Conservation (phyloP, 2,329 filamentous ascomycete genomes). For the Penicillium polonicum region DNA sequence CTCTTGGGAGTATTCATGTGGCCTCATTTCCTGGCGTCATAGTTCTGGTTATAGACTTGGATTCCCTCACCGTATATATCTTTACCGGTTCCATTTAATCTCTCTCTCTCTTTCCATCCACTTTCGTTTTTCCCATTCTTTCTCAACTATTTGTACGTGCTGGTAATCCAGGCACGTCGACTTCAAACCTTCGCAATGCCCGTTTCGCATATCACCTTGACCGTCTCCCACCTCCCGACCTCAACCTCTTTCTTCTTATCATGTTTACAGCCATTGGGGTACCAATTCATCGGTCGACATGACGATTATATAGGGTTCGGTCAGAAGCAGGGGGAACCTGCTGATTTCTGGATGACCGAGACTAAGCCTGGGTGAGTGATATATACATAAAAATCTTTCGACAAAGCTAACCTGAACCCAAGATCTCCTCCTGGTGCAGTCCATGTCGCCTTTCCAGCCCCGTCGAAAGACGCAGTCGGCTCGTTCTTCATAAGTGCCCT, state of each 20-base stretch:
- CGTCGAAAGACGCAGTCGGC: conserved; percentile 63
- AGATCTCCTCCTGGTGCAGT: conserved; percentile 54
- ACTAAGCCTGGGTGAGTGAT: conserved; percentile 57
- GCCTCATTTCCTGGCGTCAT: conserved; percentile 19
- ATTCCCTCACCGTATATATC: conserved; percentile 25
- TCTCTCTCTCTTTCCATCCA: conserved; percentile 1
- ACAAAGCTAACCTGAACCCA: conserved; percentile 15
- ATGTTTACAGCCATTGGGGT: conserved; percentile 73
- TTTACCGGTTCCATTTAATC: conserved; percentile 9
- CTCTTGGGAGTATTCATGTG: conserved; percentile 12
- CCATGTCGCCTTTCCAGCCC: conserved; percentile 68
- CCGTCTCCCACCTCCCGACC: conserved; percentile 73
- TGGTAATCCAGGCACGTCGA: conserved; percentile 3
- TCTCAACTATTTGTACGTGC: background rate
- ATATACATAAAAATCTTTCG: background rate
- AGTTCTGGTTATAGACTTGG: conserved; percentile 19
- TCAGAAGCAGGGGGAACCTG: conserved; percentile 51
- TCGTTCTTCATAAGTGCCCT: conserved; percentile 70
- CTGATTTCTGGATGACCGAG: conserved; percentile 65
- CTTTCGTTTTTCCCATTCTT: conserved; percentile 4
- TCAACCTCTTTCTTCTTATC: conserved; percentile 82
- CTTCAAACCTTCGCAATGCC: conserved; percentile 49
- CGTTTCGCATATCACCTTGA: conserved; percentile 62
- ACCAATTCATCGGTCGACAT: conserved; percentile 66
- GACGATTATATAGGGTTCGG: conserved; percentile 63